phyloP scores from a whole-genome alignment of 345 rosid species.

The Lepidium sativum region DNA sequence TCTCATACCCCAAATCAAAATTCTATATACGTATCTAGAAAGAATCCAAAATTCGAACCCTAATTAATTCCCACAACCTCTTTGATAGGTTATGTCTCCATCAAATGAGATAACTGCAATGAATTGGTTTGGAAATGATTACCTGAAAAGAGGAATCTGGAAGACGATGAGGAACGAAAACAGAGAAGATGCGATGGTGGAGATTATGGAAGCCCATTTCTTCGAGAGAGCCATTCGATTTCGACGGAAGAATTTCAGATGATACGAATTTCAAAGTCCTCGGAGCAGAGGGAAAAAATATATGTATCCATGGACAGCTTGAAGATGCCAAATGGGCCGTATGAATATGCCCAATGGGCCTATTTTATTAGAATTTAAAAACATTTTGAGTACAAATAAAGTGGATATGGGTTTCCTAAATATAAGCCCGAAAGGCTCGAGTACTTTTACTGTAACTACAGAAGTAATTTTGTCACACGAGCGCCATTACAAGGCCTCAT shows the following conservation, averaged over 20 bases:
- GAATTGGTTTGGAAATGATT: neutral
- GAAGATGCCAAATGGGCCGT: too few relatives aligned
- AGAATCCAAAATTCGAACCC: neutral
- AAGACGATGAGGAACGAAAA: constrained; percentile 51
- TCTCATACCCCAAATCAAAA: neutral
- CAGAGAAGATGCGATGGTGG: constrained; percentile 37
- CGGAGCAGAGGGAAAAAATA: constrained; percentile 3
- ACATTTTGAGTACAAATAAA: too few relatives aligned
- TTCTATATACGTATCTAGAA: neutral
- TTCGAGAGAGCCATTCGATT: constrained; percentile 41
- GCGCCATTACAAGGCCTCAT: constrained; percentile 1
- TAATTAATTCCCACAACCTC: neutral
- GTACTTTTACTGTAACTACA: neutral
- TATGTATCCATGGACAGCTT: too few relatives aligned
- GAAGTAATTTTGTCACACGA: neutral
- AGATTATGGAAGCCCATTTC: constrained; percentile 51
- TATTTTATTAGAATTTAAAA: too few relatives aligned
- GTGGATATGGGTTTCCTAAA: too few relatives aligned
- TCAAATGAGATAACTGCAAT: neutral
- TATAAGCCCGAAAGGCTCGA: too few relatives aligned
- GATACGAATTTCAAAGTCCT: neutral
- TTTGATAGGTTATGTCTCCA: neutral
- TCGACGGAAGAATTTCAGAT: neutral
- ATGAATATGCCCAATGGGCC: too few relatives aligned
- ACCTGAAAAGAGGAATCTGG: constrained; percentile 91